Evolutionary conservation across 371 early-diverging fungal species (phyloP).

Genomic region (Parasitella parasitica): DNA sequence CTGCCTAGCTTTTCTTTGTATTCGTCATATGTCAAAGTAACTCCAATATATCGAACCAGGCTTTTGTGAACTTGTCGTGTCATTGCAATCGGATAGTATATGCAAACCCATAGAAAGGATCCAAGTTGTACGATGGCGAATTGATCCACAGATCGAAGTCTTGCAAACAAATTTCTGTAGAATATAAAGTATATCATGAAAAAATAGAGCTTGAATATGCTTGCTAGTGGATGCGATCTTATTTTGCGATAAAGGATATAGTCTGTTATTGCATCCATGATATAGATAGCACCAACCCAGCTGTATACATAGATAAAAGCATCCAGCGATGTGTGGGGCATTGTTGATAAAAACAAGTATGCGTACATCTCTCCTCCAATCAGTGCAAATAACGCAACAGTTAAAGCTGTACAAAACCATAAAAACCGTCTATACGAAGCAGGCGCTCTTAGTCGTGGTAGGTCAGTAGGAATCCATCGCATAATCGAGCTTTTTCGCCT

Average conservation of each 20-base stretch:
- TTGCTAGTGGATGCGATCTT: slow-evolving; percentile 66
- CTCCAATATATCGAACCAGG: slow-evolving; percentile 52
- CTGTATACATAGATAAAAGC: slow-evolving; percentile 71
- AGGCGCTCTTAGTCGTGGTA: slow-evolving; percentile 54
- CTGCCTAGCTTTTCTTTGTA: slow-evolving; percentile 68
- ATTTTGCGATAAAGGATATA: slow-evolving; percentile 66
- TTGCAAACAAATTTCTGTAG: slow-evolving; percentile 74
- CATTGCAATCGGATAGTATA: slow-evolving; percentile 75
- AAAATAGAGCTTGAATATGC: slow-evolving; percentile 70
- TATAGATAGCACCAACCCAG: slow-evolving; percentile 69
- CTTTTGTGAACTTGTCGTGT: slow-evolving; percentile 50
- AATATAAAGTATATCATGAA: slow-evolving; percentile 80
- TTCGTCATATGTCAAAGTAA: slow-evolving; percentile 59
- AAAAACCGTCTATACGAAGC: slow-evolving; percentile 70
- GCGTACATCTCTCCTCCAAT: slow-evolving; percentile 73
- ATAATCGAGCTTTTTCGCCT: slow-evolving; percentile 11
- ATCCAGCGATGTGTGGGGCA: slow-evolving; percentile 59
- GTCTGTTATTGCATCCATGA: slow-evolving; percentile 61
- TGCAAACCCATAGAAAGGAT: slow-evolving; percentile 72
- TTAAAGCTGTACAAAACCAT: slow-evolving; percentile 71
- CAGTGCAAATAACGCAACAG: slow-evolving; percentile 63
- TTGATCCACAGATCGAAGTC: slow-evolving; percentile 65
- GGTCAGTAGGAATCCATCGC: slow-evolving; percentile 22
- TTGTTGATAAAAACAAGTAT: slow-evolving; percentile 51
- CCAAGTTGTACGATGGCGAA: slow-evolving; percentile 65